Evolutionary conservation across 768 basidiomycete species (phyloP), one percentile per base, ranked within the genome.

Genomic region (Trametes cingulata): DNA sequence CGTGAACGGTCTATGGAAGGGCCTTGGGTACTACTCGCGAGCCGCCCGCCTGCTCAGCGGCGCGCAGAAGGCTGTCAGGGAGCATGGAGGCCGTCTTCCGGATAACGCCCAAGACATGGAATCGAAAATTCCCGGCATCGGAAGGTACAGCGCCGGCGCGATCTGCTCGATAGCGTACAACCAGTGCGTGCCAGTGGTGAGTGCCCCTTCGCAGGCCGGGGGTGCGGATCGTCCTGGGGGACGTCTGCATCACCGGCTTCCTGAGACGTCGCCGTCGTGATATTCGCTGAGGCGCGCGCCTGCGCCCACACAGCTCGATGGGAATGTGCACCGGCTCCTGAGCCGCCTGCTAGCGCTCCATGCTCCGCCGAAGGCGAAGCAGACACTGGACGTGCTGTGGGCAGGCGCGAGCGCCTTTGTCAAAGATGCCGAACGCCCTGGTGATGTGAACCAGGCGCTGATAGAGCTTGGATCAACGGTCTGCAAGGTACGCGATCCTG

Each of bases 401-500:
- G 73, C 78, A 5, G 87, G 83, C 5, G 95, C 95, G 1, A 78
- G 78, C 40, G 79, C 78, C 2, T 81, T 97, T 71, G 88, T 97
- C 10, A 73, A 83, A 40, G 76, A 63, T 13, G 69, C 78, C 49
- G 78, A 82, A 35, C 72, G 80, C 62, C 83, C 93, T 0, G 93
- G 94, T 17, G 91, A 95, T 70, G 79, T 95, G 63, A 96, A 96
- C 68, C 90, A 97, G 75, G 94, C 91, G 14, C 78, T 98, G 51
- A 98, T 98, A 71, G 95, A 98, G 70, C 84, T 98, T 7, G 95
- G 95, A 49, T 91, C 91, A 70, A 96, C 93, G 3, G 83, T 97
- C 2, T 98, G 95, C 76, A 94, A 89, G 72, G 87, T 91, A 41
- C 86, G 85, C 61, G 84, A 90, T 62, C 95, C 95, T 10, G 73